Evolutionary conservation across 2,329 filamentous ascomycete species (phyloP).

Genomic region (Colletotrichum sp.): DNA sequence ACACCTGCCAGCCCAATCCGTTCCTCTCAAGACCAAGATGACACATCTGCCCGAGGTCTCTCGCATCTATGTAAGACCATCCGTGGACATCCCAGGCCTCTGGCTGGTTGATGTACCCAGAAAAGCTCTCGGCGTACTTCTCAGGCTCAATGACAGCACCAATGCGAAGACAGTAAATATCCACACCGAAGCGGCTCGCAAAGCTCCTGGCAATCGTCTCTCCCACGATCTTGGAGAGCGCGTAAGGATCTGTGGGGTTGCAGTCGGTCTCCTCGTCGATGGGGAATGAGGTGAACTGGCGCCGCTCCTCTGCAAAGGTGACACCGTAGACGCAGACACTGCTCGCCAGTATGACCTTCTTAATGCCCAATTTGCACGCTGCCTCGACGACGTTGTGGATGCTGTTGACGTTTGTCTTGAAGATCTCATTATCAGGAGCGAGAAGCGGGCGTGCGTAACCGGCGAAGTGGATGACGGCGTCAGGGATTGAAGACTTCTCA

Average conservation of each 20-base stretch:
- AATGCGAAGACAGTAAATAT: constrained; percentile 67
- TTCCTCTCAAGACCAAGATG: constrained; percentile 56
- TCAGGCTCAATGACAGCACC: constrained; percentile 67
- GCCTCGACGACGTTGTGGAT: constrained; percentile 70
- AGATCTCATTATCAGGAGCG: constrained; percentile 65
- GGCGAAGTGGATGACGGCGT: constrained; percentile 68
- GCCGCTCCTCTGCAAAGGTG: constrained; percentile 63
- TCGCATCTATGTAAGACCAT: constrained; percentile 68
- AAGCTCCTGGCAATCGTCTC: constrained; percentile 64
- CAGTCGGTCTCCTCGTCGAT: constrained; percentile 63
- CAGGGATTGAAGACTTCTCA: constrained; percentile 46
- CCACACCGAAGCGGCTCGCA: constrained; percentile 56
- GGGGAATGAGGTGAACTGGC: constrained; percentile 62
- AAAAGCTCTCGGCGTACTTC: constrained; percentile 61
- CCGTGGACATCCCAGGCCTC: constrained; percentile 59
- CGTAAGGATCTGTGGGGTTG: constrained; percentile 67
- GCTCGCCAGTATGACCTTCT: constrained; percentile 66
- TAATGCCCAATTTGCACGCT: constrained; percentile 64
- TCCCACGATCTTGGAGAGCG: constrained; percentile 63
- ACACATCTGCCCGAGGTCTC: constrained; percentile 67
- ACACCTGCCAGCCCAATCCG: constrained; percentile 66
- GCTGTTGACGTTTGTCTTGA: constrained; percentile 57
- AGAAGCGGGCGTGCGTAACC: constrained; percentile 66
- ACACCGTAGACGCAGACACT: constrained; percentile 67
- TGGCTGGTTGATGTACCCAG: constrained; percentile 53